phyloP scores from a whole-genome alignment of 1,284 basidiomycete species.

The Cryptococcus maquisensis region DNA sequence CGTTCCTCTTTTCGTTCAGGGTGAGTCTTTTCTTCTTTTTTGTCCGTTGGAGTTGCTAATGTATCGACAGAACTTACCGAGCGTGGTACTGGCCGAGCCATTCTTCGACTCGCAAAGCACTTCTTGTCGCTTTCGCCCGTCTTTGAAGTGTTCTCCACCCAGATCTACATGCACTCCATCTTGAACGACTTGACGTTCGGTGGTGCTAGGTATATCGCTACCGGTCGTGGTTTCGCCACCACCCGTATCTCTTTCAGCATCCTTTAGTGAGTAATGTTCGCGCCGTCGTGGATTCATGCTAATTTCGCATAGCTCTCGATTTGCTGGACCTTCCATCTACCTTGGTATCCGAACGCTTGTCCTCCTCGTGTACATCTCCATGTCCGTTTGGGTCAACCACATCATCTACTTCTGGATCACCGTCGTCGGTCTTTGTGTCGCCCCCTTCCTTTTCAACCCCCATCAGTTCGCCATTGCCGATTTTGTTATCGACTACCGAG shows the following conservation, averaged over 20 bases:
- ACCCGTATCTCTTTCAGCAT: slow-evolving; percentile 88
- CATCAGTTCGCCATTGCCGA: slow-evolving; percentile 94
- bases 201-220: slow-evolving; percentile 95
- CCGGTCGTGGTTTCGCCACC: slow-evolving; percentile 95
- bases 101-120: slow-evolving; percentile 84
- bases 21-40: slow-evolving; percentile 50
- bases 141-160: slow-evolving; percentile 93
- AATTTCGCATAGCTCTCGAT: slow-evolving; percentile 60
- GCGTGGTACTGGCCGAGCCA: slow-evolving; percentile 80
- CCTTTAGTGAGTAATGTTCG: slow-evolving; percentile 55
- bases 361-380: slow-evolving; percentile 83
- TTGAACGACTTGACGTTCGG: slow-evolving; percentile 91
- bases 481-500: slow-evolving; percentile 93
- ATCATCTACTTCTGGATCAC: slow-evolving; percentile 95
- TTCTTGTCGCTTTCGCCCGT: slow-evolving; percentile 88
- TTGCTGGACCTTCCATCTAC: slow-evolving; percentile 94
- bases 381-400: slow-evolving; percentile 83
- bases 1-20: slow-evolving; percentile 88
- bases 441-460: slow-evolving; percentile 94
- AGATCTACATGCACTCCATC: slow-evolving; percentile 94
- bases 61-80: slow-evolving; percentile 74
- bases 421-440: slow-evolving; percentile 77
- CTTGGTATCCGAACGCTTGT: slow-evolving; percentile 86
- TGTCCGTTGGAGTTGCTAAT: neutral
- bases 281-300: neutral